These are phyloP conservation scores for Phytomonas francai DNA, from an alignment of 208 protist genomes.

Conservation along the genomic window DNA sequence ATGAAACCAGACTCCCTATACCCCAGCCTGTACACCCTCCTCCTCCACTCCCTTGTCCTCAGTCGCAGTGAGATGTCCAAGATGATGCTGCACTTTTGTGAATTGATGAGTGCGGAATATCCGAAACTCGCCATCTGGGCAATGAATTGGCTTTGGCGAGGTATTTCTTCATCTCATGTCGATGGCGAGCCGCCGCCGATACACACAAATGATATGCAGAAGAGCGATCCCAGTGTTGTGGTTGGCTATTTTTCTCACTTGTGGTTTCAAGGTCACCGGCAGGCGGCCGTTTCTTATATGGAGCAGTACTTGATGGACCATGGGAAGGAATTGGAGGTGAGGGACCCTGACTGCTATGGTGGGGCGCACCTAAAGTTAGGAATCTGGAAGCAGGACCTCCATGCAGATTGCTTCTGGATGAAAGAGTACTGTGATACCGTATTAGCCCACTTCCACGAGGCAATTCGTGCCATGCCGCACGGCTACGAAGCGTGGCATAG, in stretches of 20 bases:
- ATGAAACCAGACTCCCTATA: slow-evolving; percentile 89
- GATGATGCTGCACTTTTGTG: slow-evolving; percentile 96
- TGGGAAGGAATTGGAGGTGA: slow-evolving; percentile 45
- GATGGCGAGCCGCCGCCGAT: slow-evolving; percentile 26
- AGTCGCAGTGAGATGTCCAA: slow-evolving; percentile 88
- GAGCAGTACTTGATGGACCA: slow-evolving; percentile 64
- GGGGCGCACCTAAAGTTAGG: slow-evolving; percentile 72
- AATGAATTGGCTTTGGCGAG: slow-evolving; percentile 68
- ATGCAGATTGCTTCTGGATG: slow-evolving; percentile 82
- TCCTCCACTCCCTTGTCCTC: slow-evolving; percentile 94
- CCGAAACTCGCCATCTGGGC: slow-evolving; percentile 83
- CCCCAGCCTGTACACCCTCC: slow-evolving; percentile 93
- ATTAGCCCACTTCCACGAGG: slow-evolving; percentile 75
- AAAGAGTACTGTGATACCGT: slow-evolving; percentile 53
- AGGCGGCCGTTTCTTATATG: slow-evolving; percentile 62
- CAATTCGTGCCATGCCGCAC: slow-evolving; percentile 65
- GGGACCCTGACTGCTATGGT: slow-evolving; percentile 54
- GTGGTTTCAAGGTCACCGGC: slow-evolving; percentile 76
- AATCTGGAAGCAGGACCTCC: slow-evolving; percentile 82
- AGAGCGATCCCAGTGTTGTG: slow-evolving; percentile 17
- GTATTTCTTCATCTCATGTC: slow-evolving; percentile 15
- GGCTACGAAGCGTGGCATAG: slow-evolving; percentile 95
- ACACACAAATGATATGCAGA: slow-evolving; percentile 1
- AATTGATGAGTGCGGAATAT: slow-evolving; percentile 61
- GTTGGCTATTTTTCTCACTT: slow-evolving; percentile 77